These are phyloP conservation scores for Diospyros lotus DNA, from an alignment of 148 eudicot genomes.

Conservation along the genomic window DNA sequence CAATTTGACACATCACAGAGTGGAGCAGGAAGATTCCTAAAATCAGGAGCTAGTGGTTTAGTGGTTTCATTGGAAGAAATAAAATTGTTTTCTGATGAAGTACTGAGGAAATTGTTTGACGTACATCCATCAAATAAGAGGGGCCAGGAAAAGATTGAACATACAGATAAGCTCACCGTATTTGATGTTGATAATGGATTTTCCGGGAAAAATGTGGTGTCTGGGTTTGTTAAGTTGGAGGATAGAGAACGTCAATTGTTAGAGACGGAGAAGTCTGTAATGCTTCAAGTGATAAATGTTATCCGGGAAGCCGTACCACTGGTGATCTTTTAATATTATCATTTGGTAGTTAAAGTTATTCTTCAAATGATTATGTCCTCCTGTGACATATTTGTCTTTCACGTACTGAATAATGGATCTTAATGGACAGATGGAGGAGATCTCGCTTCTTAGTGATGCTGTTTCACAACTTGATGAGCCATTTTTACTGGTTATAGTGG, in stretches of 20 bases:
- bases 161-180: conserved; percentile 23
- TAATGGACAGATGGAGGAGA: conserved; percentile 87
- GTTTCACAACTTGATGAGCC: conserved; percentile 93
- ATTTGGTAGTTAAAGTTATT: conserved; percentile 44
- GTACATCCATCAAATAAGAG: conserved; percentile 18
- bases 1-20: conserved; percentile 22
- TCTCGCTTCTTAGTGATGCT: conserved; percentile 91
- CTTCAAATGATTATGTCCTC: conserved; percentile 8
- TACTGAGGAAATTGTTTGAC: conserved; percentile 40
- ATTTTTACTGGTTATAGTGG: conserved; percentile 99
- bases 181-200: conserved; percentile 41
- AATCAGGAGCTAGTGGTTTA: conserved; percentile 76
- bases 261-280: conserved; percentile 52
- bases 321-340: conserved; percentile 75
- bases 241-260: conserved; percentile 65
- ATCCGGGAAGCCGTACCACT: conserved; percentile 83
- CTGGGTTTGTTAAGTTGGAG: conserved; percentile 51
- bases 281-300: conserved; percentile 59
- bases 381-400: conserved; percentile 4
- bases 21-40: conserved; percentile 30
- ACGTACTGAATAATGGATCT: conserved; percentile 19
- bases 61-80: conserved; percentile 57
- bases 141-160: conserved; percentile 19
- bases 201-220: conserved; percentile 30
- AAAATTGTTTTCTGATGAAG: conserved; percentile 41